Evolutionary conservation across 108 stramenopile species (phyloP).

Genomic region (Cyclotella baltica): DNA sequence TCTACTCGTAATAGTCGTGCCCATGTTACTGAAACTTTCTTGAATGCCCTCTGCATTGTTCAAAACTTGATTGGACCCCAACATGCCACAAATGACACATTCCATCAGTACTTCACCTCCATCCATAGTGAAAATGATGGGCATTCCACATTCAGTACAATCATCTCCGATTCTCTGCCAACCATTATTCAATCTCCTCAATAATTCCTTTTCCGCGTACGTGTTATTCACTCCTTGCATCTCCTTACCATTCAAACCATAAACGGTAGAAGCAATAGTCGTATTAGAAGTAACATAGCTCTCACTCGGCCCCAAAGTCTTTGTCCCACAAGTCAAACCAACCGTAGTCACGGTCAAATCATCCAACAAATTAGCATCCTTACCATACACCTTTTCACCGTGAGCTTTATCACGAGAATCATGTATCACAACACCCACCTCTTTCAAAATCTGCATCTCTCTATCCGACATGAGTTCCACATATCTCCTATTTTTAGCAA

Average conservation of each 20-base stretch:
- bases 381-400: too few species aligned
- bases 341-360: too few species aligned
- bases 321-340: background rate
- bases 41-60: background rate
- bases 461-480: conserved; percentile 8
- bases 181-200: conserved; percentile 37
- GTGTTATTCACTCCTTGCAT: conserved; percentile 23
- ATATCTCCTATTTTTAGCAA: conserved; percentile 2
- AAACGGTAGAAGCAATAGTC: conserved; percentile 6
- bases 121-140: conserved; percentile 20
- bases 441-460: conserved; percentile 33
- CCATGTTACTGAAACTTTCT: background rate
- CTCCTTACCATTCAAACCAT: too few species aligned
- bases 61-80: conserved; percentile 5
- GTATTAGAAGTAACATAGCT: background rate
- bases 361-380: too few species aligned
- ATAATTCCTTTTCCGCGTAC: conserved; percentile 41
- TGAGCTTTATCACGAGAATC: background rate
- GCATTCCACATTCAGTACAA: conserved; percentile 34
- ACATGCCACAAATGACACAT: conserved; percentile 36
- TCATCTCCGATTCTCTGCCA: conserved; percentile 27
- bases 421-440: conserved; percentile 20
- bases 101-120: conserved; percentile 19
- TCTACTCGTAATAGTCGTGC: background rate
- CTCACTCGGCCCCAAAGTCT: background rate